Evolutionary conservation across 2,329 filamentous ascomycete genomes (phyloP).

Genomic region (Penicillium sp.): DNA sequence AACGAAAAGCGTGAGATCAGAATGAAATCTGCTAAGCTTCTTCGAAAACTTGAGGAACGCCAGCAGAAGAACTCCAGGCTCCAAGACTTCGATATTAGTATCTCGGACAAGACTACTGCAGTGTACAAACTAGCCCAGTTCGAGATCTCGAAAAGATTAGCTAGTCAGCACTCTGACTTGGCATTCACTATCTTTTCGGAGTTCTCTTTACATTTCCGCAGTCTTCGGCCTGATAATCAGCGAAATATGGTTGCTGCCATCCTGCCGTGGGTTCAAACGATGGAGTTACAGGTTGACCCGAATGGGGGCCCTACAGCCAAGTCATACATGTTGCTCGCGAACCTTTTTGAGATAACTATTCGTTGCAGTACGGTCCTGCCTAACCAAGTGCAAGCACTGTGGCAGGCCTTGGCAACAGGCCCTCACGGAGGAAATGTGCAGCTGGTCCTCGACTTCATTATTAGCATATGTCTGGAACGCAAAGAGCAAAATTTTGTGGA

Average conservation of each 20-base stretch:
- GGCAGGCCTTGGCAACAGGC: constrained; percentile 92
- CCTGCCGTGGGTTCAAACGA: constrained; percentile 91
- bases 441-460: constrained; percentile 92
- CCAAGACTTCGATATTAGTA: constrained; percentile 96
- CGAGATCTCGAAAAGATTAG: constrained; percentile 86
- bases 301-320: constrained; percentile 85
- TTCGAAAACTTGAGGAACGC: constrained; percentile 77
- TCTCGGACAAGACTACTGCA: constrained; percentile 96
- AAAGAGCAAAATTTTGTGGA: constrained; percentile 98
- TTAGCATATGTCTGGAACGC: constrained; percentile 85
- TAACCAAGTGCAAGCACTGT: constrained; percentile 94
- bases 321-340: constrained; percentile 92
- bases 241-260: constrained; percentile 92
- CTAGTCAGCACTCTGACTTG: constrained; percentile 81
- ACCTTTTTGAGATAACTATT: constrained; percentile 94
- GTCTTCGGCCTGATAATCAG: constrained; percentile 75
- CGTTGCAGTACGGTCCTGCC: constrained; percentile 83
- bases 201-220: constrained; percentile 90
- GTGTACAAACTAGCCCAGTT: constrained; percentile 98
- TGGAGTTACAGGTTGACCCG: constrained; percentile 87
- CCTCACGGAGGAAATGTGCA: constrained; percentile 92
- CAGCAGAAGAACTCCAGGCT: constrained; percentile 85
- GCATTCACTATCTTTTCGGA: constrained; percentile 96
- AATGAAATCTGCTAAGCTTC: constrained; percentile 77
- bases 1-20: constrained; percentile 87